Percentiles rank a stretch among this genome's conserved stretches.
Conservation (phyloP, 306 rosid species). For the Malus sieversii region DNA sequence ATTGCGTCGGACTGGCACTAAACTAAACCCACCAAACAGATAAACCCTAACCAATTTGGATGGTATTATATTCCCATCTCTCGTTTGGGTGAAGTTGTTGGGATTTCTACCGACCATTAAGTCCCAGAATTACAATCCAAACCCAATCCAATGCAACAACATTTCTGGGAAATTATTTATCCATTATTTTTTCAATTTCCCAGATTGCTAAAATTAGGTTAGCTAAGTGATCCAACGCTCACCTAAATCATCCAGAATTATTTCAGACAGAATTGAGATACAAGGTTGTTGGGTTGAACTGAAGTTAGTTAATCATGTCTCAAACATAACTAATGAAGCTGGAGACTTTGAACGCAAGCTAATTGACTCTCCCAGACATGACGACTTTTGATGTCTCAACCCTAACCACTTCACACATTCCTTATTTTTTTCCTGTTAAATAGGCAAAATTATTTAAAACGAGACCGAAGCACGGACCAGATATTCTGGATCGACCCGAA, state of each 20-base stretch:
- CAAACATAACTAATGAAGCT: background rate
- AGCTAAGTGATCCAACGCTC: background rate
- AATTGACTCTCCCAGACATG: constrained; percentile 16
- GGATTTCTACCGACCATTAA: background rate
- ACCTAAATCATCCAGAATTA: background rate
- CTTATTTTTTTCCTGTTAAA: background rate
- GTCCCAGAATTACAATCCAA: background rate
- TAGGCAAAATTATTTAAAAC: background rate
- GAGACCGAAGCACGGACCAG: background rate
- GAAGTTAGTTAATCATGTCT: constrained; percentile 2
- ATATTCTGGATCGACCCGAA: background rate
- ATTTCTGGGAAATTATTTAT: background rate
- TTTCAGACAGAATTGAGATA: background rate
- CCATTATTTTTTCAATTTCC: background rate
- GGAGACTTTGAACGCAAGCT: constrained; percentile 19
- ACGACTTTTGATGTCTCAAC: constrained; percentile 33
- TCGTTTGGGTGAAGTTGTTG: background rate
- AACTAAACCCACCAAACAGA: background rate
- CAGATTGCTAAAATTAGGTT: background rate
- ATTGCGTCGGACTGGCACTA: background rate
- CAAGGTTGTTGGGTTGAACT: constrained; percentile 4
- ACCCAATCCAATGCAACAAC: background rate
- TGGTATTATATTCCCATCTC: background rate
- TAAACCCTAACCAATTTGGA: background rate
- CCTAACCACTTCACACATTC: constrained; percentile 30